Percentiles rank a stretch among this genome's conserved stretches.
These are phyloP conservation scores for Daldinia childiae DNA, from an alignment of 495 filamentous ascomycete genomes.

Conservation along the genomic window DNA sequence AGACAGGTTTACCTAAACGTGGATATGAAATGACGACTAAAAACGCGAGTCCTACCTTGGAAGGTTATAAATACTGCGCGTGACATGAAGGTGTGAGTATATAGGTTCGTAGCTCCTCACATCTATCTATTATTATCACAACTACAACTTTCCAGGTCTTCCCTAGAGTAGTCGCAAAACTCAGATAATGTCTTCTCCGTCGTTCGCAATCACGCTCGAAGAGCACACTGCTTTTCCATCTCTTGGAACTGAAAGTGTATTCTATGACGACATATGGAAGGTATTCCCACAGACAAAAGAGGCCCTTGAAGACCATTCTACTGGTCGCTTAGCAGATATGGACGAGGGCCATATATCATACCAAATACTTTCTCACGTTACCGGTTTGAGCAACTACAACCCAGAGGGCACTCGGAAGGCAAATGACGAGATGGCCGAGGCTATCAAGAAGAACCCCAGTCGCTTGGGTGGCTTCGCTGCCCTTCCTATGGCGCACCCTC, in stretches of 20 bases:
- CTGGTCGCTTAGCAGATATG: constrained; percentile 61
- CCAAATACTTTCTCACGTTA: constrained; percentile 67
- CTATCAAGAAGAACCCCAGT: constrained; percentile 54
- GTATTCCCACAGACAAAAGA: constrained; percentile 34
- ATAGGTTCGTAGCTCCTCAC: background rate
- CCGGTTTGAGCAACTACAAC: constrained; percentile 45
- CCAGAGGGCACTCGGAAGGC: constrained; percentile 51
- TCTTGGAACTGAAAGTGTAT: constrained; percentile 39
- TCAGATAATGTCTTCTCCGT: background rate
- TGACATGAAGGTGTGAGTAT: background rate
- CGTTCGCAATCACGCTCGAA: constrained; percentile 63
- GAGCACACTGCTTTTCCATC: constrained; percentile 63
- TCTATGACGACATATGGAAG: constrained; percentile 37
- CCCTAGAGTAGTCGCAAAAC: background rate
- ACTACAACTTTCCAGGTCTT: background rate
- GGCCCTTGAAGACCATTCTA: constrained; percentile 52
- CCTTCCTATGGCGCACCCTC: constrained; percentile 59
- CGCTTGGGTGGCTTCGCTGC: constrained; percentile 66
- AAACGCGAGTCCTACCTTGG: background rate
- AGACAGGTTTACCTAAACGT: background rate
- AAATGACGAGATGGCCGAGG: constrained; percentile 64
- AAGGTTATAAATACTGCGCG: background rate
- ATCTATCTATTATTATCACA: background rate
- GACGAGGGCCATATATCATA: constrained; percentile 59
- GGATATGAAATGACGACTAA: too few species aligned